Evolutionary conservation across 2,329 filamentous ascomycete genomes (phyloP), one percentile per base, ranked within the genome.

Genomic region (Cladophialophora bantiana): DNA sequence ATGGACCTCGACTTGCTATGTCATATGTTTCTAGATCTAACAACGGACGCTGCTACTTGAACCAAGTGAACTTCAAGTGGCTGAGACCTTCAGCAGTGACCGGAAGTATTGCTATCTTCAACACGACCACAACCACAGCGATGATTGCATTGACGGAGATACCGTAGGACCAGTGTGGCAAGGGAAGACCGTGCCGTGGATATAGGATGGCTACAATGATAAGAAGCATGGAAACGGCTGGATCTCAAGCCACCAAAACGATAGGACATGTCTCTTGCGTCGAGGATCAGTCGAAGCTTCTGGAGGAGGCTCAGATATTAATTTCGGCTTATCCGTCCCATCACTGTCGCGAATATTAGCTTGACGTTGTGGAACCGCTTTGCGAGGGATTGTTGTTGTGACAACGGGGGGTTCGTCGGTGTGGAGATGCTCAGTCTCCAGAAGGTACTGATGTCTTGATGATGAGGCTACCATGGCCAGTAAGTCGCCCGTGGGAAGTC

Each of bases 141-240:
- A 58, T 26, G 35, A 42, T 13, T 10, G 55, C 35, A 58, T 58
- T 58, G 55, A 58, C 18, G 1, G 55, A 58, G 15, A 58, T n/a
- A 26, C 55, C 55, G 10, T 20, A 36, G 31, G 55, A 34, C 55
- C 55, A 58, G 6, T 58, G n/a, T 12, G 55, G 55, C 15, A 38
- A 12, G 10, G 55, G 55, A n/a, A 31, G 32, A 34, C 20, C 35
- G 34, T 40, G 15, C 6, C 40, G 40, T 32, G 34, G n/a, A 26
- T 38, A 4, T 3, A 36, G 32, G 15, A 34, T 42, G 5, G 31
- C 20, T 7, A 58, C 2, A 32, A 58, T 20, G 35, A 10, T 35
- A 26, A 26, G 10, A 20, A 58, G n/a, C 2, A 35, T 26, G 12
- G 40, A 20, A 10, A 42, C 31, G 38, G 18, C 9, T 32, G 36